Evolutionary conservation across 345 rosid species (phyloP).

Genomic region (Populus tremula): DNA sequence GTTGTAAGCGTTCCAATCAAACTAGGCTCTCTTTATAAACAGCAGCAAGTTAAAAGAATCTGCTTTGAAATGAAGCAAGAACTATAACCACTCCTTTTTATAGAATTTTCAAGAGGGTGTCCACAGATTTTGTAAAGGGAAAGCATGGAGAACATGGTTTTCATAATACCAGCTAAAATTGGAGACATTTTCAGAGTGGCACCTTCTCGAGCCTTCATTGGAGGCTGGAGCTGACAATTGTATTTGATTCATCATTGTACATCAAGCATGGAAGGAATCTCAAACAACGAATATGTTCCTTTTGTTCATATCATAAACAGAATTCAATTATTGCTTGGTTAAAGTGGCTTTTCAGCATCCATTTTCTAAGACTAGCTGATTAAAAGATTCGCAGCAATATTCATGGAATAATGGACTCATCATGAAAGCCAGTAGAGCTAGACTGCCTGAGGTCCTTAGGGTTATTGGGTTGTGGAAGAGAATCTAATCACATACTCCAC

Average conservation of each 20-base stretch:
- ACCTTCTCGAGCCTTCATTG: not conserved
- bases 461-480: not conserved
- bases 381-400: too few relatives aligned
- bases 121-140: not conserved
- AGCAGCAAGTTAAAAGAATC: not conserved
- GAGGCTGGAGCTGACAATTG: not conserved
- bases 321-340: not conserved
- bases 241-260: too few relatives aligned
- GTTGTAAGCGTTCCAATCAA: not conserved
- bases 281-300: not conserved
- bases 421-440: not conserved
- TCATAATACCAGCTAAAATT: not conserved
- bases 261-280: not conserved
- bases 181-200: not conserved
- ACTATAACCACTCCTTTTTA: not conserved
- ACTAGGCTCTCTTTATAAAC: not conserved
- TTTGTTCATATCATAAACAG: not conserved
- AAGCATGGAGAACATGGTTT: not conserved
- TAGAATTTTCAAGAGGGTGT: not conserved
- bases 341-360: not conserved
- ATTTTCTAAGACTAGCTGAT: not conserved
- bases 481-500: not conserved
- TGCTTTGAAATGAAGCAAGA: not conserved
- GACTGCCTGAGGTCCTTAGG: not conserved
- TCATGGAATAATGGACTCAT: too few relatives aligned